Percentiles rank a stretch among this genome's conserved stretches.
Evolutionary conservation across 2,329 filamentous ascomycete genomes (phyloP).

Genomic region (Thelonectria blattea): DNA sequence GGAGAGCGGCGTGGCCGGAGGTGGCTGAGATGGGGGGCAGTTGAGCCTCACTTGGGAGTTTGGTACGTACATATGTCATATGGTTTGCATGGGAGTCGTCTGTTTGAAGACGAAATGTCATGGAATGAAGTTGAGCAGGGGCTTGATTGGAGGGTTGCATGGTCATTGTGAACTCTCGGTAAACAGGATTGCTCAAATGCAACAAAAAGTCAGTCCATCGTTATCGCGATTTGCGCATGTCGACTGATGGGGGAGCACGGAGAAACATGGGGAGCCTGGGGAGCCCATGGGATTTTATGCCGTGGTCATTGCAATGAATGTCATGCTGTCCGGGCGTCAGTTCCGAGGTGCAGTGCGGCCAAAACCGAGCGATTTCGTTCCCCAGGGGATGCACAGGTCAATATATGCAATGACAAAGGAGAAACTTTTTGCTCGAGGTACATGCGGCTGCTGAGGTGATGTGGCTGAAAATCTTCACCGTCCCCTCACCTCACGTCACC

Average conservation of each 20-base stretch:
- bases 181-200: no score
- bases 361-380: neutral
- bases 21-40: slow-evolving; percentile 15
- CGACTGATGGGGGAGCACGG: neutral
- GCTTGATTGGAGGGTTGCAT: neutral
- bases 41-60: slow-evolving; percentile 5
- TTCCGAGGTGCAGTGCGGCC: neutral
- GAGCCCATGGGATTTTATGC: neutral
- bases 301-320: neutral
- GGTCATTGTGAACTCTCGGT: no score
- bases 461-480: slow-evolving; percentile 18
- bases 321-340: neutral
- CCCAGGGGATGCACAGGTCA: neutral
- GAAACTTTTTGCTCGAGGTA: slow-evolving; percentile 3
- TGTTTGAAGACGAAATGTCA: neutral
- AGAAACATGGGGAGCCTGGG: no score
- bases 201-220: slow-evolving; percentile 2
- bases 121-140: neutral
- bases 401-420: neutral
- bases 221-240: neutral
- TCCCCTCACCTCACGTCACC: slow-evolving; percentile 5
- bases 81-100: neutral
- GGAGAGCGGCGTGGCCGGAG: slow-evolving; percentile 24
- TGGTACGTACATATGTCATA: neutral
- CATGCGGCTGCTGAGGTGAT: neutral